phyloP scores from a whole-genome alignment of 23 red algal species.

The Gracilaria domingensis region DNA sequence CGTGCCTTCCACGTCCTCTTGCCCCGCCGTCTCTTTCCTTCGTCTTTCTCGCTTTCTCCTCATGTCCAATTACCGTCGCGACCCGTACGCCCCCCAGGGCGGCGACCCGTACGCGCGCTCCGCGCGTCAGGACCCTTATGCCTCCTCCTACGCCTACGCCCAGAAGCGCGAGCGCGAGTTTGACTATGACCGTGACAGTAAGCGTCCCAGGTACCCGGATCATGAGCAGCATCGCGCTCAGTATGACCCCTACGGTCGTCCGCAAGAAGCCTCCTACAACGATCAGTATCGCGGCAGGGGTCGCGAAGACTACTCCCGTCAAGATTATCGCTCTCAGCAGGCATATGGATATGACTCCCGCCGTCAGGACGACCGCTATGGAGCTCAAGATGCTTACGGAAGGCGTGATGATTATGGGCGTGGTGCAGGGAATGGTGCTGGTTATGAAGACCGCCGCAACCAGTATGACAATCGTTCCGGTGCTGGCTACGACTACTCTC shows the following conservation, averaged over 20 bases:
- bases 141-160: not conserved
- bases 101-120: slow-evolving; percentile 43
- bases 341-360: slow-evolving; percentile 27
- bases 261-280: slow-evolving; percentile 5
- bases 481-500: slow-evolving; percentile 26
- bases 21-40: too few species aligned
- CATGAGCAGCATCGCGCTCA: slow-evolving; percentile 6
- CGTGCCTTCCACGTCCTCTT: not conserved
- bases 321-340: slow-evolving; percentile 24
- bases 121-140: slow-evolving; percentile 49
- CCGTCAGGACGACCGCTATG: slow-evolving; percentile 18
- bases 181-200: slow-evolving; percentile 42
- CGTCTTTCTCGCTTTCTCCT: not conserved
- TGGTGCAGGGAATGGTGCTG: not conserved
- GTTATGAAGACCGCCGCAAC: slow-evolving; percentile 11
- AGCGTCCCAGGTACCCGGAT: slow-evolving; percentile 20
- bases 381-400: not conserved
- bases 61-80: slow-evolving; percentile 55
- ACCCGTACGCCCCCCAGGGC: slow-evolving; percentile 45
- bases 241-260: slow-evolving; percentile 26
- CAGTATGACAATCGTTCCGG: slow-evolving; percentile 34
- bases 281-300: slow-evolving; percentile 25
- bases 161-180: slow-evolving; percentile 44
- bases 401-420: slow-evolving; percentile 40
- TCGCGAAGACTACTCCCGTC: slow-evolving; percentile 29